Evolutionary conservation across 2,329 filamentous ascomycete species (phyloP).

Genomic region (Fusarium guadeloupense): DNA sequence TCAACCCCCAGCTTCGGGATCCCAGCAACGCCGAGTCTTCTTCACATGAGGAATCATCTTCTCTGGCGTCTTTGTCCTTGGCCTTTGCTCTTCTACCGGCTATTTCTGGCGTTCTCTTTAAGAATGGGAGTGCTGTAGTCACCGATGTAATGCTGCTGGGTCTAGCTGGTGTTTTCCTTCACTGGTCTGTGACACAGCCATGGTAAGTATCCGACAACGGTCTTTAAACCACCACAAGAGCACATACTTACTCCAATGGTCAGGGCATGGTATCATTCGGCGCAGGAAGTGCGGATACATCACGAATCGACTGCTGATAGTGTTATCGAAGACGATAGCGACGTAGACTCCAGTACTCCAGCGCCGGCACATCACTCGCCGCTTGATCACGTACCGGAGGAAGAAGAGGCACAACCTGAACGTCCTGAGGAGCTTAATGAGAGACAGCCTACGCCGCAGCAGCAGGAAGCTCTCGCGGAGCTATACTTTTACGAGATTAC

Average conservation of each 20-base stretch:
- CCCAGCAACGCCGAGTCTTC: conserved; percentile 45
- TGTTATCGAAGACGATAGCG: conserved; percentile 58
- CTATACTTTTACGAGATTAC: conserved; percentile 78
- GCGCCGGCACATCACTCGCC: conserved; percentile 31
- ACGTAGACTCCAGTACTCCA: conserved; percentile 47
- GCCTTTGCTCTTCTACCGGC: conserved; percentile 87
- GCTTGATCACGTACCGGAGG: conserved; percentile 58
- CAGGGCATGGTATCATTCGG: conserved; percentile 72
- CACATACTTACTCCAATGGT: conserved; percentile 9
- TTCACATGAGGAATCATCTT: conserved; percentile 63
- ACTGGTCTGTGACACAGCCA: conserved; percentile 90
- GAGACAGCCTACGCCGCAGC: conserved; percentile 34
- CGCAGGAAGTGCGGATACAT: conserved; percentile 68
- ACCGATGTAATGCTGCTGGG: conserved; percentile 86
- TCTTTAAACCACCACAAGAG: neutral
- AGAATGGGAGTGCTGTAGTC: conserved; percentile 82
- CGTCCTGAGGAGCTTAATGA: conserved; percentile 21
- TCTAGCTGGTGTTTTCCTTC: conserved; percentile 84
- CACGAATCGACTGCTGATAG: conserved; percentile 56
- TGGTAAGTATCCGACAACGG: conserved; percentile 66
- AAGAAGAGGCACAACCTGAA: conserved; percentile 40
- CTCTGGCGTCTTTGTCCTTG: conserved; percentile 83
- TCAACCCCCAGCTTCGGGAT: conserved; percentile 60
- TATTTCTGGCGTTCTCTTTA: conserved; percentile 83
- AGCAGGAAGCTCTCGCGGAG: conserved; percentile 63